Evolutionary conservation across 1,139 yeast species (phyloP).

Genomic region (Pichiaceae sp.): DNA sequence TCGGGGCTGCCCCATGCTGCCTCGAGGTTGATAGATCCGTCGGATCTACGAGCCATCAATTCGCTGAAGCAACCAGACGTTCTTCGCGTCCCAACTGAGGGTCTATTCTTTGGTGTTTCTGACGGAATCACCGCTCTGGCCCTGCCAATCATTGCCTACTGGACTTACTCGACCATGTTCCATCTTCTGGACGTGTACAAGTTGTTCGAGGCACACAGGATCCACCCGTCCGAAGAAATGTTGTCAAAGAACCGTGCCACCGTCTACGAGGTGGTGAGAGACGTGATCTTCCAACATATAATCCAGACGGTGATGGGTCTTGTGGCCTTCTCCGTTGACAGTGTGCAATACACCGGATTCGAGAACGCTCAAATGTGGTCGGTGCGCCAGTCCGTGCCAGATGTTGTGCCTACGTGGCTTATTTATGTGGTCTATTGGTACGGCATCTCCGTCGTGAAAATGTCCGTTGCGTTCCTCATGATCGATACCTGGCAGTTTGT

Average conservation of each 20-base stretch:
- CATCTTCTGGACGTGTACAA: slow-evolving; percentile 66
- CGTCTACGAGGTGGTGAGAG: slow-evolving; percentile 59
- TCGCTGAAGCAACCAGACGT: slow-evolving; percentile 10
- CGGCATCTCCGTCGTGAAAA: slow-evolving; percentile 45
- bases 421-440: slow-evolving; percentile 47
- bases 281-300: slow-evolving; percentile 76
- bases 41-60: slow-evolving; percentile 15
- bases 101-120: slow-evolving; percentile 48
- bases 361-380: slow-evolving; percentile 67
- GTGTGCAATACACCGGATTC: slow-evolving; percentile 60
- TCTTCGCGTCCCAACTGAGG: slow-evolving; percentile 23
- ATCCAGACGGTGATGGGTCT: slow-evolving; percentile 71
- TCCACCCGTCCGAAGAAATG: slow-evolving; percentile 89
- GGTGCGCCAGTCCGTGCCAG: slow-evolving; percentile 42
- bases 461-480: slow-evolving; percentile 57
- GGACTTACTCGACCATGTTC: slow-evolving; percentile 70
- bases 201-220: slow-evolving; percentile 73
- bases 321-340: slow-evolving; percentile 47
- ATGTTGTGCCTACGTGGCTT: slow-evolving; percentile 32
- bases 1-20: neutral
- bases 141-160: slow-evolving; percentile 74
- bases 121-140: slow-evolving; percentile 70
- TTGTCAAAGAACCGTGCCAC: slow-evolving; percentile 66
- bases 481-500: slow-evolving; percentile 94
- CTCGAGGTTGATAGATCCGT: slow-evolving; percentile 9